These are phyloP conservation scores for Lasiosphaeria miniovina DNA, from an alignment of 495 filamentous ascomycete genomes.

Conservation along the genomic window DNA sequence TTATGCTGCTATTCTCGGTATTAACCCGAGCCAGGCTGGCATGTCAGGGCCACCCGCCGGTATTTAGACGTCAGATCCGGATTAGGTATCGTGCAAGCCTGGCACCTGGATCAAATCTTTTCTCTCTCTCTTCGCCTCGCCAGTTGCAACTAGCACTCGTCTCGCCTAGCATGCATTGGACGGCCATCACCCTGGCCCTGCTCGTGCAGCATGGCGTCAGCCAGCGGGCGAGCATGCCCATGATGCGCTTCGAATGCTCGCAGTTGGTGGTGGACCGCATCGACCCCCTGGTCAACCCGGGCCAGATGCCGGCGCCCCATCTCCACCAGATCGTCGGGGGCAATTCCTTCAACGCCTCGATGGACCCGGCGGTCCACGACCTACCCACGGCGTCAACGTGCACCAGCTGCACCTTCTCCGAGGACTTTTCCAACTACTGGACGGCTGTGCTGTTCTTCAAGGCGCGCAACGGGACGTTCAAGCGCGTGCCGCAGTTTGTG, in stretches of 20 bases:
- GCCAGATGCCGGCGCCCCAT: slow-evolving; percentile 14
- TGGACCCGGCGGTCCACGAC: slow-evolving; percentile 26
- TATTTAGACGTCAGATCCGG: not conserved
- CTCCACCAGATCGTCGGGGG: slow-evolving; percentile 20
- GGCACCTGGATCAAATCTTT: not conserved
- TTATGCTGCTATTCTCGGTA: not conserved
- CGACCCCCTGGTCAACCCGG: slow-evolving; percentile 49
- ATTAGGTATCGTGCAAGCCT: not conserved
- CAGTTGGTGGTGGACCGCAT: slow-evolving; percentile 52
- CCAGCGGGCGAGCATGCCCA: slow-evolving; percentile 22
- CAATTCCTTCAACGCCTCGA: slow-evolving; percentile 26
- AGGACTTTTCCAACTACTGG: slow-evolving; percentile 38
- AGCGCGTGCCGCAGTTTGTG: slow-evolving; percentile 28
- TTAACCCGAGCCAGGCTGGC: not conserved
- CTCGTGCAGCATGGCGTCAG: slow-evolving; percentile 30
- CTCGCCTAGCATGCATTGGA: slow-evolving; percentile 37
- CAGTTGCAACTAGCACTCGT: slow-evolving; percentile 7
- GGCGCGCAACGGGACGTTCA: slow-evolving; percentile 32
- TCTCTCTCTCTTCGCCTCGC: slow-evolving; percentile 3
- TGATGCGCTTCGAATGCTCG: slow-evolving; percentile 49
- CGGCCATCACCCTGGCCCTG: slow-evolving; percentile 32
- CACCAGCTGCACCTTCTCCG: slow-evolving; percentile 28
- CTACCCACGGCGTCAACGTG: slow-evolving; percentile 21
- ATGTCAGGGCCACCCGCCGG: no score
- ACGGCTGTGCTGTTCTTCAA: slow-evolving; percentile 34